Evolutionary conservation across 441 rosid genomes (phyloP).

Genomic region (Croton setiger): DNA sequence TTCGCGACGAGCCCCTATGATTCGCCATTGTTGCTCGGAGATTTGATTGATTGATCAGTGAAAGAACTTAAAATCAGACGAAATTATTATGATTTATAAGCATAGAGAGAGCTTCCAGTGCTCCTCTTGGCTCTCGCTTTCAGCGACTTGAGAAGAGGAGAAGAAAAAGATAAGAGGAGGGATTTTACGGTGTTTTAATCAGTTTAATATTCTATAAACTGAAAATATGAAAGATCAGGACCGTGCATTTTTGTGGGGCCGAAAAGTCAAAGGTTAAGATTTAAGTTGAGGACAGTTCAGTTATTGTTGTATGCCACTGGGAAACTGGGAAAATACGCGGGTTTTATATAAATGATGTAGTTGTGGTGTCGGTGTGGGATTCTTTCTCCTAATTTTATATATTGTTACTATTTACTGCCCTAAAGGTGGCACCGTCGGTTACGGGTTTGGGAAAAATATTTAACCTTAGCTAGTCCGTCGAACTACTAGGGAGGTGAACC

Average conservation of each 20-base stretch:
- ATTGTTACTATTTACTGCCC: no score
- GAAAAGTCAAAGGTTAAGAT: not conserved
- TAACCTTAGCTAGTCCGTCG: no score
- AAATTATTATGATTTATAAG: no score
- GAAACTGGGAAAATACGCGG: conserved; percentile 8
- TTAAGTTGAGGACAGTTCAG: not conserved
- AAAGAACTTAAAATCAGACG: not conserved
- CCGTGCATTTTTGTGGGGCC: not conserved
- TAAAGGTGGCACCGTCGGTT: no score
- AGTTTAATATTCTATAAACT: not conserved
- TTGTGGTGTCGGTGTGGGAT: not conserved
- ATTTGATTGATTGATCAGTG: not conserved
- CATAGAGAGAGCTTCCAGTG: not conserved
- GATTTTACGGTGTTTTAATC: not conserved
- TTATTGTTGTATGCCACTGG: not conserved
- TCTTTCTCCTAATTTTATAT: no score
- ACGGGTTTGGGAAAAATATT: no score
- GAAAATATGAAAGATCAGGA: not conserved
- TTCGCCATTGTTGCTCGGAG: conserved; percentile 38
- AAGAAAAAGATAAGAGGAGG: not conserved
- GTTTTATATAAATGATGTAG: not conserved
- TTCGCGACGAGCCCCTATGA: conserved; percentile 31
- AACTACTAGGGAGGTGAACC: no score
- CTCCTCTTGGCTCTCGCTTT: conserved; percentile 3
- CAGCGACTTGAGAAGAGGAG: not conserved